phyloP scores from a whole-genome alignment of 2,329 filamentous ascomycete genomes.

The Aspergillus fijiensis region DNA sequence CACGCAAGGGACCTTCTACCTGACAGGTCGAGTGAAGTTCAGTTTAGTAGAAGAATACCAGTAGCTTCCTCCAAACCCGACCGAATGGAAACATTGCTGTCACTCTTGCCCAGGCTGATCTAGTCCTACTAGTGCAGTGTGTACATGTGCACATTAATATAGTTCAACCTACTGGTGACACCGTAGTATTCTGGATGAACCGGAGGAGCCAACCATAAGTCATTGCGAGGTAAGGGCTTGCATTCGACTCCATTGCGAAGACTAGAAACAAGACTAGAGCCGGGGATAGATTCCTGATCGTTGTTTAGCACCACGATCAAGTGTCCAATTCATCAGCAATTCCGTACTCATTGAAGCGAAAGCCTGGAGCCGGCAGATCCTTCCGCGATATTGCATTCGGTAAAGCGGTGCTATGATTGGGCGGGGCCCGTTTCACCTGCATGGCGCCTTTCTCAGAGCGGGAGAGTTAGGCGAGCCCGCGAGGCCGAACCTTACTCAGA shows the following conservation, averaged over 20 bases:
- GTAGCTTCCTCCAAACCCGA: background rate
- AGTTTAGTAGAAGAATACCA: background rate
- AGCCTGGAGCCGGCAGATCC: background rate
- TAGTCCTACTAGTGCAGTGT: background rate
- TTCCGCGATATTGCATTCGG: slow-evolving; percentile 26
- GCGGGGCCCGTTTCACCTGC: slow-evolving; percentile 20
- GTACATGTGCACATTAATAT: no score
- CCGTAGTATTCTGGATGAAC: background rate
- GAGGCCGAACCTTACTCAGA: slow-evolving; percentile 6
- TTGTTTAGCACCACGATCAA: background rate
- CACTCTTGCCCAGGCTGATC: background rate
- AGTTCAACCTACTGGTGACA: background rate
- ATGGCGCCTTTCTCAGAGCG: slow-evolving; percentile 36
- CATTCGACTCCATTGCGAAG: background rate
- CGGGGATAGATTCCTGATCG: background rate
- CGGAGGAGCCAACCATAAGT: background rate
- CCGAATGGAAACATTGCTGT: background rate
- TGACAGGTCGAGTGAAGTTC: background rate
- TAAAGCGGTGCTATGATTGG: slow-evolving; percentile 38
- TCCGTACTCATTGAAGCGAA: no score
- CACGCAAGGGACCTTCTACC: background rate
- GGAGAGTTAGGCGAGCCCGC: slow-evolving; percentile 38
- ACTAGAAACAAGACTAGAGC: background rate
- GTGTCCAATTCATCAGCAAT: background rate
- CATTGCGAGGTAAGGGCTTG: background rate